Evolutionary conservation across 2,329 filamentous ascomycete species (phyloP).

Genomic region (Penicillium sp.): DNA sequence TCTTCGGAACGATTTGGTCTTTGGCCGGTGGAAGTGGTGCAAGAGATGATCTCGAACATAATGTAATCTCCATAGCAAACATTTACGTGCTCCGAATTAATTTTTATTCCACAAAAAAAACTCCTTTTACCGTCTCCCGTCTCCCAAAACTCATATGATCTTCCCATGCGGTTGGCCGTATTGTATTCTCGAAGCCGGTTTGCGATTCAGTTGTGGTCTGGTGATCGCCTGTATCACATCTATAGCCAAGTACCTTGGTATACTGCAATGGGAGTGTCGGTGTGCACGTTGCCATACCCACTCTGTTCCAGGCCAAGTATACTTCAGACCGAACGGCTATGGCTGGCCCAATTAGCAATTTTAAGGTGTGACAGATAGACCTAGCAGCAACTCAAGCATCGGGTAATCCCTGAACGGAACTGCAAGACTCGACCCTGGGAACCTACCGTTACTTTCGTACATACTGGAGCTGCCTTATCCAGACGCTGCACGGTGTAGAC

Average conservation of each 20-base stretch:
- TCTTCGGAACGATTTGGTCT: constrained; percentile 14
- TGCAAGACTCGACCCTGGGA: not conserved
- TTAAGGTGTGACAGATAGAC: constrained; percentile 6
- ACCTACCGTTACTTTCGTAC: not conserved
- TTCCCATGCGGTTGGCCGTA: constrained; percentile 4
- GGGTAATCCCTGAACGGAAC: constrained; percentile 1
- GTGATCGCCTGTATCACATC: constrained; percentile 1
- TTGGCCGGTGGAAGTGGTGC: constrained; percentile 17
- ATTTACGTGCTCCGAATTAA: not conserved
- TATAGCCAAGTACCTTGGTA: not conserved
- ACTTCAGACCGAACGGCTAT: constrained; percentile 5
- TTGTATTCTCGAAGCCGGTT: constrained; percentile 11
- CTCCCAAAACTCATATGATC: not conserved
- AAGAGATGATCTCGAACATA: constrained; percentile 15
- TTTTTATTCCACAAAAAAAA: not conserved
- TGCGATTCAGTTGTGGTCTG: constrained; percentile 3
- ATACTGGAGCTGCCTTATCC: constrained; percentile 6
- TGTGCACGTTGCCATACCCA: constrained; percentile 3
- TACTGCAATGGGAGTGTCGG: constrained; percentile 1
- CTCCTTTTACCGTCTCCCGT: not conserved
- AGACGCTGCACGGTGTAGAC: constrained; percentile 1
- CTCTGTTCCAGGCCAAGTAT: constrained; percentile 1
- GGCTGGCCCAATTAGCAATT: constrained; percentile 5
- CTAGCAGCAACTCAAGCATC: not conserved
- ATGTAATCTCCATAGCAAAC: constrained; percentile 9